phyloP scores from a whole-genome alignment of 1,284 basidiomycete genomes.

The Crucibulum parvulum region DNA sequence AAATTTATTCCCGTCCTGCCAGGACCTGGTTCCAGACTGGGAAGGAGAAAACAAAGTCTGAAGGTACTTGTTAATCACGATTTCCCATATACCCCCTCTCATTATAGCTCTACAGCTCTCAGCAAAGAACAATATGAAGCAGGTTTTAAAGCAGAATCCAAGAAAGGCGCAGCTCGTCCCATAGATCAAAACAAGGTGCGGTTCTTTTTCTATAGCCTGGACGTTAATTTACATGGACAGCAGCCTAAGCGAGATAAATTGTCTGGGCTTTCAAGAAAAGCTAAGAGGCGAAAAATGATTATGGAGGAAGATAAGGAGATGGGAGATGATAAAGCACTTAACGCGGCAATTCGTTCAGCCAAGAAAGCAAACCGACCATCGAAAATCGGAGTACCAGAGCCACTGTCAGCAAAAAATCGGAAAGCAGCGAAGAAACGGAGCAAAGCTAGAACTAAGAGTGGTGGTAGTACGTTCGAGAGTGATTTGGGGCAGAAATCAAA shows the following conservation, averaged over 20 bases:
- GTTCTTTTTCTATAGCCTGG: not conserved
- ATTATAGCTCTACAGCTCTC: conserved; percentile 50
- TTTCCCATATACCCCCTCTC: conserved; percentile 3
- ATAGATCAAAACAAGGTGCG: conserved; percentile 47
- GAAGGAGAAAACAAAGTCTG: conserved; percentile 83
- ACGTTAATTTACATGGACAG: conserved; percentile 2
- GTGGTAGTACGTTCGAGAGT: conserved; percentile 26
- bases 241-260: conserved; percentile 86
- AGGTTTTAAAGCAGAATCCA: conserved; percentile 38
- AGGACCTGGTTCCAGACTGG: conserved; percentile 97
- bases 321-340: conserved; percentile 60
- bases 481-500: conserved; percentile 22
- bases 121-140: conserved; percentile 79
- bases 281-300: conserved; percentile 87
- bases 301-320: conserved; percentile 78
- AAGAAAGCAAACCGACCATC: conserved; percentile 72
- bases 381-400: conserved; percentile 33
- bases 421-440: conserved; percentile 15
- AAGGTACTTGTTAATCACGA: conserved; percentile 56
- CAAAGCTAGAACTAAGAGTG: conserved; percentile 39
- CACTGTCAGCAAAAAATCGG: conserved; percentile 5
- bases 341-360: conserved; percentile 83
- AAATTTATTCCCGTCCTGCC: conserved; percentile 94
- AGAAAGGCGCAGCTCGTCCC: conserved; percentile 16
- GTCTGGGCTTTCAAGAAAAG: conserved; percentile 83